A percentile compares a stretch with the other conserved stretches of the same genome.
Conservation (phyloP, 768 basidiomycete species). For the Boletus tylopilopsis region DNA sequence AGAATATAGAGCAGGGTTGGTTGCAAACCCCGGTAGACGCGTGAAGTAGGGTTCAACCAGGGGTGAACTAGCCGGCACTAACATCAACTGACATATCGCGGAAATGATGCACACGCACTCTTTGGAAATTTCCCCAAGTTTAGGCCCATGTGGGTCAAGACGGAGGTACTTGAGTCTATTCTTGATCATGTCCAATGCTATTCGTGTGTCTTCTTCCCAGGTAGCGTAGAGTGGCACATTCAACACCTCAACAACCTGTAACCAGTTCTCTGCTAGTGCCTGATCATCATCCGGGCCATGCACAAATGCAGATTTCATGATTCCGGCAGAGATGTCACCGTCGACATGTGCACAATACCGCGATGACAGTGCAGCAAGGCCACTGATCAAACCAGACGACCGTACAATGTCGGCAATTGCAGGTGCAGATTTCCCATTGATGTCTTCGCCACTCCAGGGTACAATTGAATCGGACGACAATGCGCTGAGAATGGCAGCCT, state of each 20-base stretch:
- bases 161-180: slow-evolving; percentile 78
- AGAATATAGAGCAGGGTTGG: slow-evolving; percentile 56
- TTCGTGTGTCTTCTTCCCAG: slow-evolving; percentile 78
- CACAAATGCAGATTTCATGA: slow-evolving; percentile 66
- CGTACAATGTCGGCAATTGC: slow-evolving; percentile 68
- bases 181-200: slow-evolving; percentile 69
- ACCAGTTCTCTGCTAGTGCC: slow-evolving; percentile 69
- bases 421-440: slow-evolving; percentile 55
- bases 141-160: slow-evolving; percentile 80
- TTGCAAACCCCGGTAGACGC: slow-evolving; percentile 59
- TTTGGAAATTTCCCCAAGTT: slow-evolving; percentile 72
- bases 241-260: slow-evolving; percentile 73
- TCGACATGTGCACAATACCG: slow-evolving; percentile 69
- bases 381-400: slow-evolving; percentile 49
- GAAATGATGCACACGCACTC: slow-evolving; percentile 45
- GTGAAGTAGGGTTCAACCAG: slow-evolving; percentile 94
- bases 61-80: slow-evolving; percentile 51
- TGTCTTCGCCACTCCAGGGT: slow-evolving; percentile 58
- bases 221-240: slow-evolving; percentile 87
- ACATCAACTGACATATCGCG: slow-evolving; percentile 8
- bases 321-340: slow-evolving; percentile 61
- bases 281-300: slow-evolving; percentile 44
- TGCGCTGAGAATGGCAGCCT: slow-evolving; percentile 43
- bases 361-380: slow-evolving; percentile 55
- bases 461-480: slow-evolving; percentile 35